A percentile compares a stretch with the other conserved stretches of the same genome.
These are phyloP conservation scores for Margaritispora aquatica DNA, from an alignment of 495 filamentous ascomycete genomes.

Conservation along the genomic window DNA sequence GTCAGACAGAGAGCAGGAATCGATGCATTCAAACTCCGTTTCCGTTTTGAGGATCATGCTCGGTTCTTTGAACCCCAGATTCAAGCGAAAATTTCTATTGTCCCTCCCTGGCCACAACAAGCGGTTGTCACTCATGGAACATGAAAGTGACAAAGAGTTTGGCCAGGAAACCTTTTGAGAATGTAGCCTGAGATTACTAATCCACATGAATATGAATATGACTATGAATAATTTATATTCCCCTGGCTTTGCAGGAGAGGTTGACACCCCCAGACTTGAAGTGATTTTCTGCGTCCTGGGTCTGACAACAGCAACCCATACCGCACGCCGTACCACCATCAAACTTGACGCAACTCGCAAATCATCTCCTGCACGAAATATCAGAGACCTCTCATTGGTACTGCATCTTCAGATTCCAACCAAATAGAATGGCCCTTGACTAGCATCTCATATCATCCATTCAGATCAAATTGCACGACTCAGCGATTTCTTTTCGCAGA, in stretches of 20 bases:
- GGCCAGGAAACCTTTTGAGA: too few species aligned
- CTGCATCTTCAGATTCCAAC: not conserved
- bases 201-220: too few species aligned
- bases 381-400: not conserved
- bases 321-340: slow-evolving; percentile 5
- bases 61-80: not conserved
- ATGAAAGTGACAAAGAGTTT: too few species aligned
- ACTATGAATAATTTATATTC: too few species aligned
- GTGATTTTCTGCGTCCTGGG: not conserved
- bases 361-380: slow-evolving; percentile 10
- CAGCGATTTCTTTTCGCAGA: not conserved
- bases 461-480: slow-evolving; percentile 7
- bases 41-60: not conserved
- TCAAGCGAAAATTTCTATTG: not conserved
- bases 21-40: not conserved
- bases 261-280: too few species aligned
- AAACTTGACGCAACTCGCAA: slow-evolving; percentile 12
- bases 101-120: too few species aligned
- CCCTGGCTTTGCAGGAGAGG: not conserved
- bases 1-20: not conserved
- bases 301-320: not conserved
- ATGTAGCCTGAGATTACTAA: too few species aligned
- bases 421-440: not conserved
- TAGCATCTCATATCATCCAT: slow-evolving; percentile 6
- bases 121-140: too few species aligned